A percentile compares a stretch with the other conserved stretches of the same genome.
These are phyloP conservation scores for Diplotaxis tenuifolia DNA, from an alignment of 345 rosid species.

Conservation along the genomic window DNA sequence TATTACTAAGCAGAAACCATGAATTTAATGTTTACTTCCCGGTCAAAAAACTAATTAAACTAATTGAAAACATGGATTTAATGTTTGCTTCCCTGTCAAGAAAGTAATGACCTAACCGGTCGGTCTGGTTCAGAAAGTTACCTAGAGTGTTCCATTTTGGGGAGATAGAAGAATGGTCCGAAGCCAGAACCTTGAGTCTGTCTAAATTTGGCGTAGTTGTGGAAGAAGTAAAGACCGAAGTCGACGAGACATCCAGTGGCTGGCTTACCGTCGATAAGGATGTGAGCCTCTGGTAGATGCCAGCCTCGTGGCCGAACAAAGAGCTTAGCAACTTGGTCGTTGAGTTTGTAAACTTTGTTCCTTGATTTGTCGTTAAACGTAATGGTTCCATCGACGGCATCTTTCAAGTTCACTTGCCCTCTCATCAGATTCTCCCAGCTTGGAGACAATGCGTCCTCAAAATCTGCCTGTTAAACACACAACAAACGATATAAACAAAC, in stretches of 20 bases:
- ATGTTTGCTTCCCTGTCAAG: background rate
- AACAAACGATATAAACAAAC: background rate
- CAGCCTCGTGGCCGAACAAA: conserved; percentile 92
- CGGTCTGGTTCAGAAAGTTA: conserved; percentile 6
- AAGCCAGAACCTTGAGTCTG: conserved; percentile 69
- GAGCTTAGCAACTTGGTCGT: conserved; percentile 72
- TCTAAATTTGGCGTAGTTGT: conserved; percentile 66
- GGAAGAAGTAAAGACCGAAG: conserved; percentile 87
- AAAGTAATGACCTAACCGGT: background rate
- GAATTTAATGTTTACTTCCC: background rate
- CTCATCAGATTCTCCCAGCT: conserved; percentile 93
- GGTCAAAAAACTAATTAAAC: too few species aligned
- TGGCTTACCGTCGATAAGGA: conserved; percentile 80
- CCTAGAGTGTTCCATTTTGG: conserved; percentile 97
- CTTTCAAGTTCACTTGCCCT: conserved; percentile 88
- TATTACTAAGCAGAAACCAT: background rate
- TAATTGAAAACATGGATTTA: too few species aligned
- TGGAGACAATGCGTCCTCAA: conserved; percentile 88
- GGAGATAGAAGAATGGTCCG: conserved; percentile 95
- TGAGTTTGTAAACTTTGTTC: conserved; percentile 80
- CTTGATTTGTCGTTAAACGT: conserved; percentile 73
- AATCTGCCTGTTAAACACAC: conserved; percentile 60
- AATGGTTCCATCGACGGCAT: conserved; percentile 83
- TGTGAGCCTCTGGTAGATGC: conserved; percentile 89
- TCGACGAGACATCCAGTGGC: conserved; percentile 89